Conservation (phyloP, 176 grass and related monocot genomes). For the Musa acuminata region DNA sequence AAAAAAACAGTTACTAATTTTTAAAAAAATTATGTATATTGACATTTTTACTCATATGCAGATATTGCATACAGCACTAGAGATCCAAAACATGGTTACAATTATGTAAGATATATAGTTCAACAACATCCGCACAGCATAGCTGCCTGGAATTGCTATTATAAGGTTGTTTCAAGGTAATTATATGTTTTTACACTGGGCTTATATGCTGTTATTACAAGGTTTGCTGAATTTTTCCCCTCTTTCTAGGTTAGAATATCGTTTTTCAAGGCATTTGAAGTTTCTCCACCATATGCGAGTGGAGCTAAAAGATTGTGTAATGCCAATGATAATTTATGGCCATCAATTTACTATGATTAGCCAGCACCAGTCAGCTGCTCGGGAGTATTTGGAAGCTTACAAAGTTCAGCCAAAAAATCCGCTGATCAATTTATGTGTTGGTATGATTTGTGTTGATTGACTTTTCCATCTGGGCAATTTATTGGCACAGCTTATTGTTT, state of each 20-base stretch:
- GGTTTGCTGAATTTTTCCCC: neutral
- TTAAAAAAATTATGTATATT: neutral
- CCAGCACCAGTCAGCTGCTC: constrained; percentile 74
- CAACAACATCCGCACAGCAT: constrained; percentile 68
- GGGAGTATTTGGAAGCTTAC: constrained; percentile 87
- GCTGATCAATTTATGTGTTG: constrained; percentile 80
- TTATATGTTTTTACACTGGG: neutral
- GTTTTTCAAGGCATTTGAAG: constrained; percentile 59
- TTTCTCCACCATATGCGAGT: constrained; percentile 53
- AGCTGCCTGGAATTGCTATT: constrained; percentile 87
- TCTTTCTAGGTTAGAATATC: constrained; percentile 58
- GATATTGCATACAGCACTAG: constrained; percentile 83
- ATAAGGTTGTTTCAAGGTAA: constrained; percentile 86
- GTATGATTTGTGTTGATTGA: constrained; percentile 22
- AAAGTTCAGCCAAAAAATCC: constrained; percentile 79
- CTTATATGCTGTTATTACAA: neutral
- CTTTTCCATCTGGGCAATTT: neutral
- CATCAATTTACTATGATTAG: constrained; percentile 76
- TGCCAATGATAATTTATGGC: constrained; percentile 66
- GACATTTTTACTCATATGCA: constrained; percentile 19
- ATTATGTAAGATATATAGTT: constrained; percentile 80
- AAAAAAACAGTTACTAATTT: too few species aligned
- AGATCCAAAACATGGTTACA: constrained; percentile 82
- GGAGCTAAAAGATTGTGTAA: constrained; percentile 45
- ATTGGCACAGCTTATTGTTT: neutral